Percentiles rank a stretch among this genome's conserved stretches.
Evolutionary conservation across 306 rosid species (phyloP).

Genomic region (Malus fusca): DNA sequence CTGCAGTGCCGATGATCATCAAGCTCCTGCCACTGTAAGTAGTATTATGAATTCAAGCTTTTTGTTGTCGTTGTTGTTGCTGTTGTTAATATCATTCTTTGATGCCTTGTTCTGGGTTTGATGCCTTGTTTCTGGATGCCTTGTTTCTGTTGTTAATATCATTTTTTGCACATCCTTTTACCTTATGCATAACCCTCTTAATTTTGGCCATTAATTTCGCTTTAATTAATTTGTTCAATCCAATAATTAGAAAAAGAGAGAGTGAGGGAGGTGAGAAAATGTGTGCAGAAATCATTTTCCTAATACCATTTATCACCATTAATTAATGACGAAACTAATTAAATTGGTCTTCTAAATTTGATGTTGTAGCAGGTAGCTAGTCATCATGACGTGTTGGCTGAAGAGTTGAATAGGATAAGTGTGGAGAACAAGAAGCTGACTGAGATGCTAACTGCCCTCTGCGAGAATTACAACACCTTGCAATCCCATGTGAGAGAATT

Average conservation of each 20-base stretch:
- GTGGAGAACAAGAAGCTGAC: constrained; percentile 58
- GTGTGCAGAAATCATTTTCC: background rate
- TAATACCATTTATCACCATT: background rate
- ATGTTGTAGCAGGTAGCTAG: background rate
- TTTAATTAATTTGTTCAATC: background rate
- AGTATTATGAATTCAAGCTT: background rate
- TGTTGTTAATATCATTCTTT: background rate
- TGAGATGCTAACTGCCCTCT: constrained; percentile 30
- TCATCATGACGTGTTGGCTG: constrained; percentile 15
- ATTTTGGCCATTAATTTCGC: no score
- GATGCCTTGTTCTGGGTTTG: background rate
- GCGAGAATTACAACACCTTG: constrained; percentile 37
- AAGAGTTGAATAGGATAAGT: constrained; percentile 45
- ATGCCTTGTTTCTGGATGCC: background rate
- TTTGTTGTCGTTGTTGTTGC: constrained; percentile 10
- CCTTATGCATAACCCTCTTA: background rate
- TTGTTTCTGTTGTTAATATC: background rate
- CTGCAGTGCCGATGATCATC: background rate
- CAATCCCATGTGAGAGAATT: constrained; percentile 33
- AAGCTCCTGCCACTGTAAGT: constrained; percentile 11
- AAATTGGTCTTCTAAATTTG: background rate
- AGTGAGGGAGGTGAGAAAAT: background rate
- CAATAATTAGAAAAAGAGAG: background rate
- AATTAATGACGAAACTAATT: background rate
- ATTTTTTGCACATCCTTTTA: background rate